Evolutionary conservation across 208 protist genomes (phyloP), one percentile per base, ranked within the genome.

Genomic region (Leishmania arabica): DNA sequence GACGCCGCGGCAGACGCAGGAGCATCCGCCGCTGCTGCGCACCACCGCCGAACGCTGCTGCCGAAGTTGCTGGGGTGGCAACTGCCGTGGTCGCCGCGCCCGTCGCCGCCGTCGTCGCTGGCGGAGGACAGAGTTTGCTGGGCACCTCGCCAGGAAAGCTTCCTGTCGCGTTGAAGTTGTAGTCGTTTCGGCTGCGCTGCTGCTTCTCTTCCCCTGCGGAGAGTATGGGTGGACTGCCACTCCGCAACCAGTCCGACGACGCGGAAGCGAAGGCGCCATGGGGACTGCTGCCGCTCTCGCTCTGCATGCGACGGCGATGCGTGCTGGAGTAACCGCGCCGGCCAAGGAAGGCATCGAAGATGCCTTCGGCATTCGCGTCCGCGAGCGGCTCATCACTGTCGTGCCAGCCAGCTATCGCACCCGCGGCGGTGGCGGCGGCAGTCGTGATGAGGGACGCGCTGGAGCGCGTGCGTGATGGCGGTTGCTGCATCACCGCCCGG

Each of bases 1-100:
- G 79, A 45, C 19, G 71, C 37, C 31, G 31, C 24, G 31, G 47
- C 53, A 68, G 69, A 15, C 60, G 75, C 42, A 77, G 45, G 17
- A 64, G 66, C 40, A 79, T 79, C 42, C 53, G 79, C 31, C 60
- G 82, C 56, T 83, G 73, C 31, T 77, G 56, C 37, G 82, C 42
- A 73, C 69, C 13, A 73, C 37, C 69, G 27, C 69, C 45, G 34
- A 24, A 37, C 45, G 69, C 45, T n/a, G 45, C 47, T 54, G 69
- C 21, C 69, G n/a, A 27, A 51, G 45, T 73, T 51, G 3, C 7
- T 5, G 69, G 31, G 45, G 45, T 54, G 27, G 5, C 24, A 7
- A 40, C 40, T 42, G 65, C 40, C 19, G 65, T n/a, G 27, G 69
- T 19, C 5, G 72, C 34, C 51, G 72, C 31, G 27, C 51, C n/a